phyloP scores from a whole-genome alignment of 768 basidiomycete genomes.

The Piloderma croceum region DNA sequence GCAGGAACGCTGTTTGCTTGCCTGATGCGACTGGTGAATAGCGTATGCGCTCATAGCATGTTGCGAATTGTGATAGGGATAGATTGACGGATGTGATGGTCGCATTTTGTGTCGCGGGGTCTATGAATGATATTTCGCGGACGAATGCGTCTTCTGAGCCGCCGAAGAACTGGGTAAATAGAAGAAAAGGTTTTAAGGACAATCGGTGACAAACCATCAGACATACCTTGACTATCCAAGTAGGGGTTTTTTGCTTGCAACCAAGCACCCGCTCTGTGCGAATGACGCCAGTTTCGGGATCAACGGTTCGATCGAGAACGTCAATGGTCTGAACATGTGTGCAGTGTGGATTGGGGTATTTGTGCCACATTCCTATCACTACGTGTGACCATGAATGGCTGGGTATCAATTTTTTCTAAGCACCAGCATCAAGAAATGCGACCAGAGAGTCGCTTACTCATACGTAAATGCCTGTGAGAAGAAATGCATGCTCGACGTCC shows the following conservation, averaged over 20 bases:
- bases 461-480: slow-evolving; percentile 82
- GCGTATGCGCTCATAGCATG: slow-evolving; percentile 84
- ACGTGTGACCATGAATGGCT: slow-evolving; percentile 92
- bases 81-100: slow-evolving; percentile 91
- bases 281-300: slow-evolving; percentile 81
- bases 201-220: neutral
- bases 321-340: slow-evolving; percentile 84
- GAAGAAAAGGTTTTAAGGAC: slow-evolving; percentile 3
- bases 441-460: slow-evolving; percentile 48
- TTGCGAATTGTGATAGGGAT: slow-evolving; percentile 90
- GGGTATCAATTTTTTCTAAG: slow-evolving; percentile 8
- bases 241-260: slow-evolving; percentile 87
- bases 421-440: slow-evolving; percentile 7
- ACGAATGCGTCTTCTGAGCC: slow-evolving; percentile 94
- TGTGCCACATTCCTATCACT: slow-evolving; percentile 89
- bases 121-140: slow-evolving; percentile 89
- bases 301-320: slow-evolving; percentile 78
- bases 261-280: slow-evolving; percentile 87
- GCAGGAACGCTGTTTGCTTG: slow-evolving; percentile 66
- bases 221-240: slow-evolving; percentile 86
- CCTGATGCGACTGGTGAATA: slow-evolving; percentile 70
- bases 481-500: slow-evolving; percentile 67
- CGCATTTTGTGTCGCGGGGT: slow-evolving; percentile 74
- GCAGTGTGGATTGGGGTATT: slow-evolving; percentile 93
- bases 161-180: slow-evolving; percentile 62